Conservation (phyloP, 78 protist species). For the Emiliania huxleyi region DNA sequence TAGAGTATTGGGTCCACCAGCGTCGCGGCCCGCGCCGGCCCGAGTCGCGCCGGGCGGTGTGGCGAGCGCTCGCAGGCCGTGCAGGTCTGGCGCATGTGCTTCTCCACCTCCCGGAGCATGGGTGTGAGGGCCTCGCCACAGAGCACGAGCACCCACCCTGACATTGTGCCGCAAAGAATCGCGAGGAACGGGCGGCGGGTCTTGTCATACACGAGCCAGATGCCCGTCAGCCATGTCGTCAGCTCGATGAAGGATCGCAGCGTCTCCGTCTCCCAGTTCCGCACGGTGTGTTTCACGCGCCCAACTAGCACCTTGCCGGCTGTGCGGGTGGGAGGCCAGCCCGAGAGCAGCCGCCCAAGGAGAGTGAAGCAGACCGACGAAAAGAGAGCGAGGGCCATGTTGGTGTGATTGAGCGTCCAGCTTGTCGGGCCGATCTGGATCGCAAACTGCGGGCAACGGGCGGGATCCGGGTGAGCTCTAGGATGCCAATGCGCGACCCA, state of each 20-base stretch:
- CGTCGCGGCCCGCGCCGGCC: not conserved
- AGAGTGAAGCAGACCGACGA: not conserved
- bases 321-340: not conserved
- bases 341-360: not conserved
- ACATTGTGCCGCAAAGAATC: not conserved
- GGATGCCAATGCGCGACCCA: too few species aligned
- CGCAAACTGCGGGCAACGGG: not conserved
- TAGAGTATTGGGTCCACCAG: not conserved
- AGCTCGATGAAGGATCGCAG: not conserved
- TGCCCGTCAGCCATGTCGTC: not conserved
- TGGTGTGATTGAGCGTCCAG: not conserved
- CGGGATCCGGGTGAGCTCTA: too few species aligned
- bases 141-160: not conserved
- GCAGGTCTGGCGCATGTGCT: not conserved
- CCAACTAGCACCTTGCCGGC: not conserved
- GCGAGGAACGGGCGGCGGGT: not conserved
- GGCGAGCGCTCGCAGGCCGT: not conserved
- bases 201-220: not conserved
- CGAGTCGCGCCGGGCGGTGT: not conserved
- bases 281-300: not conserved
- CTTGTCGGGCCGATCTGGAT: not conserved
- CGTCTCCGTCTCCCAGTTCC: conserved; percentile 9
- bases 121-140: conserved; percentile 1
- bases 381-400: not conserved
- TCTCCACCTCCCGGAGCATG: not conserved